Base-by-base conservation (phyloP, 1,139 yeast genomes). In the Arxiozyma slooffiae region DNA sequence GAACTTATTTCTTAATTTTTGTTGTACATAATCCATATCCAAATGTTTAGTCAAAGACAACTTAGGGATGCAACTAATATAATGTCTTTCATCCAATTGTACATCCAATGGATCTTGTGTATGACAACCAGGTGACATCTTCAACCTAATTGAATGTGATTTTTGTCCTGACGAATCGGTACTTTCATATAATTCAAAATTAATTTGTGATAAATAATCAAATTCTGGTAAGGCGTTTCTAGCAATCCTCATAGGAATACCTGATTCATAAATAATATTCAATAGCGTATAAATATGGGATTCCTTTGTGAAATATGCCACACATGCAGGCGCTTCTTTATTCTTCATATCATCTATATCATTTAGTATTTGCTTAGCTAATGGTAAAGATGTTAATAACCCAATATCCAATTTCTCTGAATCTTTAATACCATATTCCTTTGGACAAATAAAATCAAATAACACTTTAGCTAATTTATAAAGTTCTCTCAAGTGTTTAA, bases 381-480 rank as follows among this genome's bases (percentile, higher is more conserved):
- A 76, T 2, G 99, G 99, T 61, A 94, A 76, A 1, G 97, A 88
- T 0, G 99, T 94, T 59, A 94, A 74, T 53, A 94, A 73, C 2
- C 99, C 98, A 71, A 94, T 94, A 67, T 94, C 98, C 54, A 94
- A 75, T 66, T 94, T 94, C 67, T 94, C 98, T 63, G 85, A 86
- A 62, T 89, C 96, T 57, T 90, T 90, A 58, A 94, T 94, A 56
- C 99, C 99, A 64, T 94, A 94, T 65, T 94, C 98, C 68, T 94
- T 97, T 14, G 99, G 99, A 68, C 98, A 92, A 49, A 94, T 89
- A 62, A 92, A 92, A 69, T 94, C 99, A 70, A 94, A 94, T 57
- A 94, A 71, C 4, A 94, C 96, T 67, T 94, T 94, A 0, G 97
- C 87, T 50, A 94, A 74, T 56, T 92, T 75, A 67, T 90, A 94